Base-by-base conservation (phyloP, 495 filamentous ascomycete species). In the Lasiosphaeriaceae sp. region DNA sequence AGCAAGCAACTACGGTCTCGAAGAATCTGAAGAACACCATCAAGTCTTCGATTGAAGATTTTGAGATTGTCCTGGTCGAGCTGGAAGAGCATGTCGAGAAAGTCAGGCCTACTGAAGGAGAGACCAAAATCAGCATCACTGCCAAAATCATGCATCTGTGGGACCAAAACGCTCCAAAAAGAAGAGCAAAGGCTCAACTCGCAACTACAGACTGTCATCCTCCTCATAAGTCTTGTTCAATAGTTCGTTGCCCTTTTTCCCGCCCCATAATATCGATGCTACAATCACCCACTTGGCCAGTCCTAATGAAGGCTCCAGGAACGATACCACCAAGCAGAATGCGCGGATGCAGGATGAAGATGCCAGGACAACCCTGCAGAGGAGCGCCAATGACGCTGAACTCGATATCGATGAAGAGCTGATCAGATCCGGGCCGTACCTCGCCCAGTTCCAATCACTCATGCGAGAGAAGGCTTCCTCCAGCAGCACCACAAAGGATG, bases 181-280 rank as follows among this genome's bases (percentile, higher is more conserved):
- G 20, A 50, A 16, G 47, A 50, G 47, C 20, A 21, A 22, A 50
- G 47, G n/a, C 23, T 50, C 20, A 24, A 50, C 23, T 50, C 47
- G 47, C 47, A 50, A 31, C 20, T 50, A 2, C 47, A 50, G 47
- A 50, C 47, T 11, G 47, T 31, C 7, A 17, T 26, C 11, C 47
- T 29, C 24, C 24, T 50, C 20, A 50, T 50, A 6, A 41, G 37
- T 41, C 14, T 41, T 6, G 37, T 41, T 17, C 37, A 41, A 17
- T 12, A 16, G 37, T 41, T 41, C 37, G 37, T 31, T 41, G 37
- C 37, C n/a, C 37, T 6, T 41, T 16, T 41, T 41, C 14, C 14
- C 37, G 26, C 9, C 26, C 9, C 26, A 3, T n/a, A n/a, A n/a
- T n/a, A 35, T 7, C 31, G 31, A 6, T 12, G 31, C 31, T 35